Evolutionary conservation across 768 basidiomycete species (phyloP), one percentile per base, ranked within the genome.

Genomic region (Auriscalpium vulgare): DNA sequence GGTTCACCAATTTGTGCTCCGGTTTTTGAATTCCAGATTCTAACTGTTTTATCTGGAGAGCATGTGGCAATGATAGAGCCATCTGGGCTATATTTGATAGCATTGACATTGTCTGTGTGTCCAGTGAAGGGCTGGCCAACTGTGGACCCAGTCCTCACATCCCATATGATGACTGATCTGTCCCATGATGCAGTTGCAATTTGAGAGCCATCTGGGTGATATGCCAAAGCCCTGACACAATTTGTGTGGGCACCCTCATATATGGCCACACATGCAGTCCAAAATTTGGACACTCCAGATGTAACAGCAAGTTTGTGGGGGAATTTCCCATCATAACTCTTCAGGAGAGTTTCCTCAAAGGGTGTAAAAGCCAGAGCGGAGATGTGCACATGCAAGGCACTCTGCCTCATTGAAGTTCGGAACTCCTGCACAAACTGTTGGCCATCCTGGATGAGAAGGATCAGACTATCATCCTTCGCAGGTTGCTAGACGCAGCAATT

Each of bases 21-120:
- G 4, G 38, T 54, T 17, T 17, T 23, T 13, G 14, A 13, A 37
- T 57, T 19, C 56, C 56, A 54, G 40, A 75, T 67, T 57, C 74
- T 71, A 3, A 73, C 74, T 6, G 71, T 73, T 65, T 74, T 72
- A 66, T 77, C 75, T 8, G 72, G 72, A 1, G 72, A 74, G 2
- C 74, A 75, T 14, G 74, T 74, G 38, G 73, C 72, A 52, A 77
- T 29, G 10, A 35, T 64, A 10, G 14, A 29, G 3, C 50, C 55
- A 40, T 57, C n/a, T n/a, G 55, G 34, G 17, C 53, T 37, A 38
- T 40, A 55, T 8, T 36, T 10, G 34, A 58, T 55, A 10, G 54
- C 56, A 5, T 16, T 23, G 8, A 58, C 48, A 10, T 21, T 10
- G 8, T 17, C 16, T 3, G 36, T 56, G 37, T 60, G 59, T 21